Conservation (phyloP, 1,284 basidiomycete genomes). For the Amylostereum areolatum region DNA sequence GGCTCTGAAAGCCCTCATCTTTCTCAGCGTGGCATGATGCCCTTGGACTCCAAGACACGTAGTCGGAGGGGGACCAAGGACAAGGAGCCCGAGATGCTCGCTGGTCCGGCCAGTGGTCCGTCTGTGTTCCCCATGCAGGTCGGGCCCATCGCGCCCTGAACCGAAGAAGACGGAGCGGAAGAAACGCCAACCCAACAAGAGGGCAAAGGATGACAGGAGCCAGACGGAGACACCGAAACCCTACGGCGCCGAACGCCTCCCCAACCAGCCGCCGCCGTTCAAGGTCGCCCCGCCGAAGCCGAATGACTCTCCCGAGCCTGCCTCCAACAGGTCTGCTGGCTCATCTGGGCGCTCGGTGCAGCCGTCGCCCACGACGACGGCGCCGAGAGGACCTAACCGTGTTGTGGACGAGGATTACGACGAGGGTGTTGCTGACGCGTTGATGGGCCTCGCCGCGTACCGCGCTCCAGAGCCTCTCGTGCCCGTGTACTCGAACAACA, state of each 20-base stretch:
- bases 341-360: constrained; percentile 47
- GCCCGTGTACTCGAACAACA: constrained; percentile 31
- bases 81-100: constrained; percentile 35
- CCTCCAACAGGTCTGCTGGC: constrained; percentile 55
- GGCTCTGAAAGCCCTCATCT: constrained; percentile 37
- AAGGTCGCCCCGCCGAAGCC: constrained; percentile 30
- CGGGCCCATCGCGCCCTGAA: constrained; percentile 13
- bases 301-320: constrained; percentile 46
- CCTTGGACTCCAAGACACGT: constrained; percentile 16
- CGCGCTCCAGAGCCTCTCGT: constrained; percentile 22
- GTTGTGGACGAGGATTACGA: constrained; percentile 80
- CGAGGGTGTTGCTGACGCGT: constrained; percentile 65
- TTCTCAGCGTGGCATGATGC: constrained; percentile 21
- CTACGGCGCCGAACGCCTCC: constrained; percentile 15
- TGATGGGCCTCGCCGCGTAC: constrained; percentile 54
- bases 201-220: constrained; percentile 30
- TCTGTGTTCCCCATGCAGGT: constrained; percentile 6
- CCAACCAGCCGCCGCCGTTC: constrained; percentile 25
- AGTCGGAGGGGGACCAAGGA: constrained; percentile 26
- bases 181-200: constrained; percentile 28
- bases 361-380: constrained; percentile 61
- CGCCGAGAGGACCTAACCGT: constrained; percentile 52
- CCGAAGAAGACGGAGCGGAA: constrained; percentile 38
- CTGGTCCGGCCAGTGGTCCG: constrained; percentile 17
- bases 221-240: constrained; percentile 25